phyloP scores from a whole-genome alignment of 192 early-diverging fungal species.

The Piromyces sp. region DNA sequence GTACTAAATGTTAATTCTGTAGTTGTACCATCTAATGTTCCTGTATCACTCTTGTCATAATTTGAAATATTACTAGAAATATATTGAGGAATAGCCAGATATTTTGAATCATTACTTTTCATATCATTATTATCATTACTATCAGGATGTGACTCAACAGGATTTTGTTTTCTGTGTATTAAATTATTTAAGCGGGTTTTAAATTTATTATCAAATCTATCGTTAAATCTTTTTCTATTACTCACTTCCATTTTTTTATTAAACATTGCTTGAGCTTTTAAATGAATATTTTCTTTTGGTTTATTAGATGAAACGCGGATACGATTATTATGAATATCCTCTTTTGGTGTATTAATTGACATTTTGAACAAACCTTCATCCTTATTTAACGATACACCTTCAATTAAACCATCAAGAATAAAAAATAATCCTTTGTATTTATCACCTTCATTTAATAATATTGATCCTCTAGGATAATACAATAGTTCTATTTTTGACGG shows the following conservation, averaged over 20 bases:
- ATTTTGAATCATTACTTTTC: background rate
- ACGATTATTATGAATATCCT: background rate
- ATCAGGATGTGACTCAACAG: background rate
- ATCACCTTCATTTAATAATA: conserved; percentile 68
- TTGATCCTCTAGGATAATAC: conserved; percentile 51
- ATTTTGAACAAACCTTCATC: background rate
- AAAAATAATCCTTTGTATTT: conserved; percentile 71
- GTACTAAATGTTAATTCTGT: background rate
- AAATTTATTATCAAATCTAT: background rate
- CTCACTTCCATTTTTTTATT: background rate
- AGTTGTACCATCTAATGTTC: background rate
- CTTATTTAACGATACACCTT: conserved; percentile 11
- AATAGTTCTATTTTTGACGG: conserved; percentile 13
- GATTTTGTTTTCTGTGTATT: background rate
- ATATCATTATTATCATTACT: background rate
- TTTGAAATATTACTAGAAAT: background rate
- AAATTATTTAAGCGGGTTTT: background rate
- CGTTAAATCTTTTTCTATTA: background rate
- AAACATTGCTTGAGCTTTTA: background rate
- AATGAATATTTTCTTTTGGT: background rate
- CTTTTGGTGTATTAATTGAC: background rate
- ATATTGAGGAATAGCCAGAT: background rate
- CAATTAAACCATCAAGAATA: conserved; percentile 77
- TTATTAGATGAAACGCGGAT: background rate
- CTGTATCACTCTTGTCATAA: background rate